Conservation (phyloP, 2,329 filamentous ascomycete species). For the Fusarium odoratissimum region DNA sequence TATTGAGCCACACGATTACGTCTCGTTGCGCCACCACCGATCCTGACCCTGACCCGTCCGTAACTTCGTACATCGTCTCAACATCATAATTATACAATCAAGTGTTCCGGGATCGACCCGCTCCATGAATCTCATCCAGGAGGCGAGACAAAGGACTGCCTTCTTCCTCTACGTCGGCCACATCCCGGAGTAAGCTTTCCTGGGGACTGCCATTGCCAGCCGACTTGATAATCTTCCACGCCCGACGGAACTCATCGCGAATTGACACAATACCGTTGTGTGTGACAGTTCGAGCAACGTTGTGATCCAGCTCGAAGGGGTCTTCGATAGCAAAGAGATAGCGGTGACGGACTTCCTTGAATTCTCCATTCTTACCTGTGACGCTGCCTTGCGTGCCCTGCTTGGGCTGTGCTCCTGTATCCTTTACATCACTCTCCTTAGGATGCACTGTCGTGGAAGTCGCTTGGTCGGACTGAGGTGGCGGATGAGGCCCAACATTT, state of each 20-base stretch:
- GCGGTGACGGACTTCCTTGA: slow-evolving; percentile 79
- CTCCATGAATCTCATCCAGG: slow-evolving; percentile 52
- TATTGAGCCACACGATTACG: background rate
- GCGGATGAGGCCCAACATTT: slow-evolving; percentile 41
- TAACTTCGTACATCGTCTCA: slow-evolving; percentile 17
- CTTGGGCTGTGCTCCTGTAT: slow-evolving; percentile 18
- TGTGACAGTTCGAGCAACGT: slow-evolving; percentile 87
- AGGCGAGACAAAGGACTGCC: slow-evolving; percentile 42
- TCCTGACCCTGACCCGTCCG: background rate
- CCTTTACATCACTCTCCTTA: slow-evolving; percentile 1
- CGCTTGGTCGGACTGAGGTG: slow-evolving; percentile 33
- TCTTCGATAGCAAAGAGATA: slow-evolving; percentile 93
- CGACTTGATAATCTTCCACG: slow-evolving; percentile 75
- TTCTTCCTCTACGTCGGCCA: slow-evolving; percentile 49
- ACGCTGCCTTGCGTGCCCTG: slow-evolving; percentile 25
- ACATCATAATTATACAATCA: slow-evolving; percentile 27
- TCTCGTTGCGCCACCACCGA: slow-evolving; percentile 19
- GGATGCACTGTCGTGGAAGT: background rate
- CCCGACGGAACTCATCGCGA: slow-evolving; percentile 84
- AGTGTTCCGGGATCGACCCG: slow-evolving; percentile 5
- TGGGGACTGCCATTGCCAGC: slow-evolving; percentile 56
- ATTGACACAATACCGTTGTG: slow-evolving; percentile 85
- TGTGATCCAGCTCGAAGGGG: slow-evolving; percentile 89
- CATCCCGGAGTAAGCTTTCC: slow-evolving; percentile 67
- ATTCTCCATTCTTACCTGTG: slow-evolving; percentile 51